Percentiles rank a stretch among this genome's conserved stretches.
Evolutionary conservation across 164 flowering plant species (phyloP).

Genomic region (Amborella trichopoda): DNA sequence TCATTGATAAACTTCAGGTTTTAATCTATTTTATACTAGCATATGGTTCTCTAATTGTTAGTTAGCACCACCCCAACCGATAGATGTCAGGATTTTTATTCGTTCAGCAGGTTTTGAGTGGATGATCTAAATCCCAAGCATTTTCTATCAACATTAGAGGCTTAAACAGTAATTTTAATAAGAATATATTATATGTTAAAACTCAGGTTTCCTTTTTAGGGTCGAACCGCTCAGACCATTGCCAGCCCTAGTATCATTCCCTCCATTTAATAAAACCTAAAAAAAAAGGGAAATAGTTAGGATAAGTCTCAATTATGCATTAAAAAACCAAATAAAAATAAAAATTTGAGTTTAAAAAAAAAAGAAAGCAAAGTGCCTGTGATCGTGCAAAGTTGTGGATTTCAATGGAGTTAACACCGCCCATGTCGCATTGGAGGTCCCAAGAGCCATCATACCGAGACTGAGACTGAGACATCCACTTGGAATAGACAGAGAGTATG

Average conservation of each 20-base stretch:
- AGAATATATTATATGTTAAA: too few species aligned
- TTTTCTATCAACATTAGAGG: too few species aligned
- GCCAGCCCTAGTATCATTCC: background rate
- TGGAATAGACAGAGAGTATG: constrained; percentile 22
- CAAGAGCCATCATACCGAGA: background rate
- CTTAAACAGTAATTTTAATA: too few species aligned
- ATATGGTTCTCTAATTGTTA: too few species aligned
- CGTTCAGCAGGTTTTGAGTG: too few species aligned
- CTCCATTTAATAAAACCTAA: constrained; percentile 5
- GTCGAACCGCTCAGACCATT: background rate
- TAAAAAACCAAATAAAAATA: background rate
- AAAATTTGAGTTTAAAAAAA: too few species aligned
- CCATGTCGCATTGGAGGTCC: constrained; percentile 23
- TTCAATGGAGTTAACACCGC: constrained; percentile 13
- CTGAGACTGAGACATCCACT: constrained; percentile 10
- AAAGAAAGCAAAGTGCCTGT: constrained; percentile 25
- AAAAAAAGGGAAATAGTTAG: background rate
- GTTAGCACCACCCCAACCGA: too few species aligned
- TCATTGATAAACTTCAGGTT: too few species aligned
- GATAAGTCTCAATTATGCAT: background rate
- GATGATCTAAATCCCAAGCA: too few species aligned
- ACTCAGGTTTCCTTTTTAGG: background rate
- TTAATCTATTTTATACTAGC: too few species aligned
- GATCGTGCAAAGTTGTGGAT: constrained; percentile 21
- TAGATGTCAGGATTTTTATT: too few species aligned